Base-by-base conservation (phyloP, 129 eudicot genomes). In the Calendula officinalis region DNA sequence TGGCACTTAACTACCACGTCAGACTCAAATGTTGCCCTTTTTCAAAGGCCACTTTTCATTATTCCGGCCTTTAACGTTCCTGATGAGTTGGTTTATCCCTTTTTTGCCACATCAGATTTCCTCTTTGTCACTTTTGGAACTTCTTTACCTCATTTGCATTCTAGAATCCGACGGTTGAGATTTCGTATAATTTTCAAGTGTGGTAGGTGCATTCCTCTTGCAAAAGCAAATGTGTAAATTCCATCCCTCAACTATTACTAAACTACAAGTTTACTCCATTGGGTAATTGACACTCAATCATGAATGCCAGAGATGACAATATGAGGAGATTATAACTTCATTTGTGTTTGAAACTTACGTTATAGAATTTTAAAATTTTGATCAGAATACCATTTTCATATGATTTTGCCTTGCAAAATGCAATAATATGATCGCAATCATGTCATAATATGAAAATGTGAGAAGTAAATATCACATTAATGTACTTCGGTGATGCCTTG, bases 21-120 rank as follows among this genome's bases (percentile, higher is more conserved):
- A 49, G 72, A 73, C 66, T 1, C 65, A 43, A 43, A 22, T 56
- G 44, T 8, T 56, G 75, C 66, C 71, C 43, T 64, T 36, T 38
- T 56, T 45, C 81, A 70, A 76, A 63, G 61, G 72, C 43, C 76
- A 47, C n/a, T 32, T 76, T 45, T 70, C 45, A 55, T 68, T 50
- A 45, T 69, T 69, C 66, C 60, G 81, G 49, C 81, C 63, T 76
- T 76, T 55, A 64, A 69, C 54, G 43, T 57, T 70, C 62, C 40
- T 41, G 76, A 76, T 69, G 68, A 76, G 81, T 42, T 69, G 81
- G 72, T 76, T 76, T 76, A 76, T 47, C 68, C 56, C 27, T 56
- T 64, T 45, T 45, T 55, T 47, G 68, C 81, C 68, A 58, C 47
- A 16, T 76, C 76, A 69, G 81, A 64, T 63, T 33, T 45, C 40